Base-by-base conservation (phyloP, 2,329 filamentous ascomycete genomes). In the Colletotrichum eleusines region DNA sequence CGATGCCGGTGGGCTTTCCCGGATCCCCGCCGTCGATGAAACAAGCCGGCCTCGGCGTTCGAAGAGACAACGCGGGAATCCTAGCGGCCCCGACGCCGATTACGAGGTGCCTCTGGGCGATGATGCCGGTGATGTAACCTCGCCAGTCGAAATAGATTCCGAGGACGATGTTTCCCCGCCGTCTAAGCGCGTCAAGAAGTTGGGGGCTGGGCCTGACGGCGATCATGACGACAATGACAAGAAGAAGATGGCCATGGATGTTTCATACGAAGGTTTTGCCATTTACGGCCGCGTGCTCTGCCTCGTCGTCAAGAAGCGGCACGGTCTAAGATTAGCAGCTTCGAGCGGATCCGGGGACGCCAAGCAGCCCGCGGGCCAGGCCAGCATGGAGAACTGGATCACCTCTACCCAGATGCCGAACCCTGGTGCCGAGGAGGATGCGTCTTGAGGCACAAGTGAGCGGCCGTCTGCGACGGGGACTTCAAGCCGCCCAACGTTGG, bases 251-350 rank as follows among this genome's bases (percentile, higher is more conserved):
- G 89, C 88, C 26, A 89, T 98, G 84, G 91, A 92, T 72, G 96
- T 95, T 33, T 91, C 90, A 18, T 99, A 98, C 81, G 94, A 98
- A 77, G 95, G 96, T 11, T 98, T 98, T 82, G 93, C 92, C 76
- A 98, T 99, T 77, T 97, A 97, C 82, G 94, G 96, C 14, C 92
- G 94, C 75, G 94, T 97, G 57, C 85, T 99, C 33, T 98, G 95
- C 80, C 86, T 99, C 69, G 92, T 99, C 11, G 91, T 99, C 77
- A 91, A 90, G 80, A 93, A 92, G 78, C 90, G 92, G 72, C 91
- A 90, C 74, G 86, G 84, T 81, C 74, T 86, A 82, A 74, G 79
- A 80, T 57, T 61, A 16, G 64, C 72, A 28, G 48, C 63, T 11
- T 63, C 62, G 42, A 60, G 35, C 46, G 61, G 28, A 16, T 65